Percentiles rank a stretch among this genome's conserved stretches.
Evolutionary conservation across 805 yeast genomes (phyloP).

Genomic region (Barnettozyma sp.): DNA sequence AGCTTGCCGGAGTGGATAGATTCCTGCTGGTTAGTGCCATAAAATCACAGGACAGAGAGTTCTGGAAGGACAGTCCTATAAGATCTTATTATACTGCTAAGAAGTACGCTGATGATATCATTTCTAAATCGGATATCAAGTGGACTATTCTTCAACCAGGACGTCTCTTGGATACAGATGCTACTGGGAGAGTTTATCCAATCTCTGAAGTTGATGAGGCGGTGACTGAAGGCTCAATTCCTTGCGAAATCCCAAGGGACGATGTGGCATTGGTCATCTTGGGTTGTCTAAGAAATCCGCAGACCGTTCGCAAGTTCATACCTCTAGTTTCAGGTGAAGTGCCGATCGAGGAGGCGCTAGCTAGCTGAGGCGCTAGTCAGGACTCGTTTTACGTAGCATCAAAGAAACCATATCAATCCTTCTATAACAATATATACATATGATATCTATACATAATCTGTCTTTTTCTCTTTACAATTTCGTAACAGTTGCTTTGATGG

Average conservation of each 20-base stretch:
- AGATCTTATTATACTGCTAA: constrained; percentile 53
- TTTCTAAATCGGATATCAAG: constrained; percentile 32
- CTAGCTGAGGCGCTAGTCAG: no score
- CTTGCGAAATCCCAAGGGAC: constrained; percentile 30
- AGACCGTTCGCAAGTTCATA: constrained; percentile 36
- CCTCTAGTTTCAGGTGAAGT: constrained; percentile 39
- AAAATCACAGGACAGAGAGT: constrained; percentile 43
- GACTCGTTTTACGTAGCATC: no score
- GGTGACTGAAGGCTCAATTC: not conserved
- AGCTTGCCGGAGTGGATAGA: constrained; percentile 36
- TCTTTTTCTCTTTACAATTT: constrained; percentile 8
- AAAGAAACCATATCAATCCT: no score
- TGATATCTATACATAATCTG: no score
- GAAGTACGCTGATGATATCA: constrained; percentile 49
- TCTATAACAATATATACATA: no score
- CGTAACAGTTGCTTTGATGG: constrained; percentile 17
- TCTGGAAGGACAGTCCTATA: constrained; percentile 34
- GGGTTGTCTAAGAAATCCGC: constrained; percentile 30
- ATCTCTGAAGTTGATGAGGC: constrained; percentile 20
- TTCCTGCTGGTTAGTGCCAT: constrained; percentile 51
- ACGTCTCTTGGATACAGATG: constrained; percentile 31
- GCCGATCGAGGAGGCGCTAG: constrained; percentile 17
- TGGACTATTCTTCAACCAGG: constrained; percentile 57
- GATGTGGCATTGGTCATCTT: constrained; percentile 49
- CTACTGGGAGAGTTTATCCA: constrained; percentile 38